A percentile compares a stretch with the other conserved stretches of the same genome.
Evolutionary conservation across 2,329 filamentous ascomycete species (phyloP).

Genomic region (Hypoxylon rubiginosum): DNA sequence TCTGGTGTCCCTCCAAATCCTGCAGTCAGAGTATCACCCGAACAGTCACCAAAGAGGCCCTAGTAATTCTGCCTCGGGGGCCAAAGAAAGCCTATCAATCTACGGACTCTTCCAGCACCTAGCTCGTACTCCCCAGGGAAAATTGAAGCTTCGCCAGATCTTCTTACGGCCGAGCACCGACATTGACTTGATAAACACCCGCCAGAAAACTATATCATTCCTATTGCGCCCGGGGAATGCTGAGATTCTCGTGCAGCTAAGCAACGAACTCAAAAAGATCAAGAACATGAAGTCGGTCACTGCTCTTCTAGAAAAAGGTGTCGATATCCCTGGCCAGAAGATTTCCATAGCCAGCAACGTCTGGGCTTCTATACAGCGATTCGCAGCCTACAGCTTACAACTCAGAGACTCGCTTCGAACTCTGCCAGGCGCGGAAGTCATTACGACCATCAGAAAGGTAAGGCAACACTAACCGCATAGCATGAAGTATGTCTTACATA

Average conservation of each 20-base stretch:
- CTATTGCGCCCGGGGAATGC: conserved; percentile 78
- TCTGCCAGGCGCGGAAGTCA: conserved; percentile 64
- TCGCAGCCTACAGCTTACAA: conserved; percentile 78
- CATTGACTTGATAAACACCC: conserved; percentile 74
- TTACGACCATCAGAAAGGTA: conserved; percentile 69
- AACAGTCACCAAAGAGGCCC: conserved; percentile 83
- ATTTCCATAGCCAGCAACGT: conserved; percentile 73
- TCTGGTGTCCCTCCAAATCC: conserved; percentile 84
- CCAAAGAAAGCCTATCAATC: conserved; percentile 85
- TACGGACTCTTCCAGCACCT: conserved; percentile 85
- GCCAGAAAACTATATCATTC: conserved; percentile 76
- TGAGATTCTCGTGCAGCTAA: conserved; percentile 66
- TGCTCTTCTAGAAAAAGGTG: conserved; percentile 80
- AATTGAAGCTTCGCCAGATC: conserved; percentile 77
- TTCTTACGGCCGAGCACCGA: conserved; percentile 85
- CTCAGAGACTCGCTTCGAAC: conserved; percentile 75
- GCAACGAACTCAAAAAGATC: conserved; percentile 74
- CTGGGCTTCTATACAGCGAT: conserved; percentile 80
- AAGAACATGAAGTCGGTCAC: conserved; percentile 81
- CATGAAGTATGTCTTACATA: conserved; percentile 12
- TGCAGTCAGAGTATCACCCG: conserved; percentile 85
- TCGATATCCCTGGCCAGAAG: conserved; percentile 65
- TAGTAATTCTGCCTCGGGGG: conserved; percentile 69
- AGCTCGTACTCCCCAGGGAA: conserved; percentile 84
- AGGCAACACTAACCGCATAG: conserved; percentile 18